Conservation (phyloP, 768 basidiomycete genomes). For the Gymnopilus dilepis region DNA sequence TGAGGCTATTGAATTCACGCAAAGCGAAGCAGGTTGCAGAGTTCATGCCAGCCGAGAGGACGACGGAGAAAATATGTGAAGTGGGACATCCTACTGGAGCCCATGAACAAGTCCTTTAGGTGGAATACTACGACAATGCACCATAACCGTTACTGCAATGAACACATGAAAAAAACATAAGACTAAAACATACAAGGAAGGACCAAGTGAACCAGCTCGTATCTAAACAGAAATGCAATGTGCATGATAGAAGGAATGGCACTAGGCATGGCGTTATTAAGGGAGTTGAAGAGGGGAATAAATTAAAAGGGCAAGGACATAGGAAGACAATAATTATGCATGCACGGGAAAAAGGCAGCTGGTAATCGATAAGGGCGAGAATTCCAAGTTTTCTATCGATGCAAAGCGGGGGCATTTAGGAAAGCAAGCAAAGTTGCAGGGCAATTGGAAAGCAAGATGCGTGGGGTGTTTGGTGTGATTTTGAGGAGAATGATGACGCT, state of each 20-base stretch:
- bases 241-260: not conserved
- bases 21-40: too few species aligned
- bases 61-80: not conserved
- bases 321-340: not conserved
- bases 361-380: not conserved
- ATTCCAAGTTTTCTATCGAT: not conserved
- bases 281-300: not conserved
- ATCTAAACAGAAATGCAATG: not conserved
- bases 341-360: constrained; percentile 1
- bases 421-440: constrained; percentile 2
- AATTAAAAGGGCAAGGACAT: not conserved
- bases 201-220: not conserved
- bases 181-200: not conserved
- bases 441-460: not conserved
- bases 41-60: too few species aligned
- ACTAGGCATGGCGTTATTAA: constrained; percentile 3
- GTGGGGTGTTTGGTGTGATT: not conserved
- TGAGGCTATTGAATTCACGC: too few species aligned
- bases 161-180: not conserved
- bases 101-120: not conserved
- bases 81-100: not conserved
- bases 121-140: not conserved
- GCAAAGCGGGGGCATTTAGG: not conserved
- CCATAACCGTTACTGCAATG: not conserved
- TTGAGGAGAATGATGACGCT: constrained; percentile 4